Evolutionary conservation across 495 filamentous ascomycete species (phyloP).

Genomic region (Aspergillus bridgeri): DNA sequence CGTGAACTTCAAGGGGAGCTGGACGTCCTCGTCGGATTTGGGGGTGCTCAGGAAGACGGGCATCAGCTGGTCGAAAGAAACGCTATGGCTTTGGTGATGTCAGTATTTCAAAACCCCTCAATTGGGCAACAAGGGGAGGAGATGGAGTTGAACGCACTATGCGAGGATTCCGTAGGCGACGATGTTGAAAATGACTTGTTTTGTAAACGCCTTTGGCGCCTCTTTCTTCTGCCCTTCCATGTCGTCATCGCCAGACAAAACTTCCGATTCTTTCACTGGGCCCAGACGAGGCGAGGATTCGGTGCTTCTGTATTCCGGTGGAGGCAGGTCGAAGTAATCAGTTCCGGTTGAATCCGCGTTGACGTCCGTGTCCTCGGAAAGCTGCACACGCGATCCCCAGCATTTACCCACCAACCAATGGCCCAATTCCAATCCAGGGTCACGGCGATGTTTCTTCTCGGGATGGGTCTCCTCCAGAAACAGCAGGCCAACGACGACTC

Average conservation of each 20-base stretch:
- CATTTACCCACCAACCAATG: conserved; percentile 60
- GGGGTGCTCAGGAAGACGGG: conserved; percentile 87
- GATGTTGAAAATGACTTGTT: conserved; percentile 78
- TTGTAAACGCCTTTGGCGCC: conserved; percentile 63
- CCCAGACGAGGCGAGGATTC: conserved; percentile 59
- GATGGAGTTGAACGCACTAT: conserved; percentile 64
- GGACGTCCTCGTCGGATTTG: conserved; percentile 47
- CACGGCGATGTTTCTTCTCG: conserved; percentile 71
- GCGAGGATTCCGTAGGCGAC: conserved; percentile 88
- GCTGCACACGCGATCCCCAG: conserved; percentile 40
- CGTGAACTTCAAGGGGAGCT: conserved; percentile 81
- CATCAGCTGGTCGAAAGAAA: conserved; percentile 90
- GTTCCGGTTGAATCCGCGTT: conserved; percentile 39
- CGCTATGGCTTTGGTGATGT: conserved; percentile 66
- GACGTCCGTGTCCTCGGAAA: conserved; percentile 31
- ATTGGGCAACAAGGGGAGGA: conserved; percentile 3
- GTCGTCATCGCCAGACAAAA: conserved; percentile 36
- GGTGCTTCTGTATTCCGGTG: conserved; percentile 62
- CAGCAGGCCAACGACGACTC: conserved; percentile 77
- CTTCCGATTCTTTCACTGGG: conserved; percentile 35
- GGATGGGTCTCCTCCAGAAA: conserved; percentile 96
- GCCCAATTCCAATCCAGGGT: conserved; percentile 74
- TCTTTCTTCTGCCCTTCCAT: conserved; percentile 38
- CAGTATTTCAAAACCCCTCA: conserved; percentile 19
- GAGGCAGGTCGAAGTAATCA: conserved; percentile 52